These are phyloP conservation scores for Exserohilum turcica DNA, from an alignment of 2,329 filamentous ascomycete genomes.

Conservation along the genomic window DNA sequence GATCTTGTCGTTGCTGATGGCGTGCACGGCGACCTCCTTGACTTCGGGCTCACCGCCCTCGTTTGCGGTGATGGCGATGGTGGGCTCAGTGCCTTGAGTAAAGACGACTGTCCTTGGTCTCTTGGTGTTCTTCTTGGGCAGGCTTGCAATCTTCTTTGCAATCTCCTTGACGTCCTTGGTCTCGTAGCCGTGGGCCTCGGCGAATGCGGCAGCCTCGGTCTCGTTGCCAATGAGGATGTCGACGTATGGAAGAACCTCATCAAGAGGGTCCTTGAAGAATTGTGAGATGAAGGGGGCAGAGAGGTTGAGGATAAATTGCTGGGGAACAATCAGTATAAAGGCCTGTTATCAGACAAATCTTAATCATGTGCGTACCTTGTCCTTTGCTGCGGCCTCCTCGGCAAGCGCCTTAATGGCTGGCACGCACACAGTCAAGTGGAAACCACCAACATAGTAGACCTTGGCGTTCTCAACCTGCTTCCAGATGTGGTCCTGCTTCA, in stretches of 20 bases:
- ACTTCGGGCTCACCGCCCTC: slow-evolving; percentile 67
- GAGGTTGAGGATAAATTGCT: slow-evolving; percentile 83
- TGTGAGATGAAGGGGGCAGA: slow-evolving; percentile 94
- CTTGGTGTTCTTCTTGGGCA: slow-evolving; percentile 89
- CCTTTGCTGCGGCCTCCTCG: slow-evolving; percentile 82
- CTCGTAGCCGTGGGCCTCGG: slow-evolving; percentile 75
- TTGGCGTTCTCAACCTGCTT: slow-evolving; percentile 84
- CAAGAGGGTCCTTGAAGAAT: slow-evolving; percentile 96
- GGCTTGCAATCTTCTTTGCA: slow-evolving; percentile 79
- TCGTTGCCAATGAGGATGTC: slow-evolving; percentile 98
- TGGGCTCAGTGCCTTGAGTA: slow-evolving; percentile 92
- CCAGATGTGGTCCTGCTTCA: slow-evolving; percentile 93
- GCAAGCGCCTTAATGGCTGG: slow-evolving; percentile 87
- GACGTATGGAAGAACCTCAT: slow-evolving; percentile 86
- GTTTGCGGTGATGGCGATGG: slow-evolving; percentile 77
- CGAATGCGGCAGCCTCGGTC: slow-evolving; percentile 87
- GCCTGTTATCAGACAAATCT: slow-evolving; percentile 14
- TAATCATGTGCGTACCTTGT: slow-evolving; percentile 67
- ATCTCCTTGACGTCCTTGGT: slow-evolving; percentile 83
- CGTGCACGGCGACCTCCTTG: slow-evolving; percentile 79
- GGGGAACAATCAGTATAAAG: slow-evolving; percentile 8
- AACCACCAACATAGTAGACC: slow-evolving; percentile 92
- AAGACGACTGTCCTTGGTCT: slow-evolving; percentile 86
- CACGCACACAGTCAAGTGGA: slow-evolving; percentile 95
- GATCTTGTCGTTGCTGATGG: slow-evolving; percentile 77